Evolutionary conservation across 73 alveolate genomes (phyloP), one percentile per base, ranked within the genome.

Genomic region (Symbiodinium pilosum): DNA sequence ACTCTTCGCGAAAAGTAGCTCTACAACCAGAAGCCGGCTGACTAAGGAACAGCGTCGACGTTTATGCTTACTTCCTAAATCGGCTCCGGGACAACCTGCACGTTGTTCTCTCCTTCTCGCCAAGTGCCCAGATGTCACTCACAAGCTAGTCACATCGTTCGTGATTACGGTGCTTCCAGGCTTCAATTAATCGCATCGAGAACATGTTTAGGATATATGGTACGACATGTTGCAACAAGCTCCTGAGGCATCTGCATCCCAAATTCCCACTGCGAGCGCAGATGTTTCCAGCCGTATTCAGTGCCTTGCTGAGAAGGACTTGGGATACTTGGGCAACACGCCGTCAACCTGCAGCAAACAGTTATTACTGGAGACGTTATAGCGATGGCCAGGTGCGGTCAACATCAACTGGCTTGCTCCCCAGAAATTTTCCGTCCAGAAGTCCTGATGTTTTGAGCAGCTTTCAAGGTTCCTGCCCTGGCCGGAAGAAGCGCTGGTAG

Each of bases 401-500:
- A 99, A 99, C 93, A 99, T 99, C 99, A 99, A 99, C 89, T 99
- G 99, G 93, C 30, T 34, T 54, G 73, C 28, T 26, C 32, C 73
- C 73, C 73, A 54, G 73, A 5, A 26, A 16, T 54, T n/a, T 54
- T 5, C 34, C 2, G 2, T 54, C 30, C 34, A 54, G 73, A 54
- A 54, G 73, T 24, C 30, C 73, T 24, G 1, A 12, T 24, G 34
- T 11, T 47, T 54, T 54, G 73, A 6, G 73, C 34, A 4, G 28
- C 71, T 38, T 24, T 28, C 75, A 36, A 86, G 93, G 99, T 99
- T 99, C 99, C 99, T 99, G 99, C 99, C 99, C 38, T 99, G 99
- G 99, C 99, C 99, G 87, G 99, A 99, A 99, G 99, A 99, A 93
- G 99, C 99, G 75, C 99, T 99, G 81, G 99, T 99, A 91, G 99